Evolutionary conservation across 1,284 basidiomycete species (phyloP), one percentile per base, ranked within the genome.

Genomic region (Sanguinoderma infundibulare): DNA sequence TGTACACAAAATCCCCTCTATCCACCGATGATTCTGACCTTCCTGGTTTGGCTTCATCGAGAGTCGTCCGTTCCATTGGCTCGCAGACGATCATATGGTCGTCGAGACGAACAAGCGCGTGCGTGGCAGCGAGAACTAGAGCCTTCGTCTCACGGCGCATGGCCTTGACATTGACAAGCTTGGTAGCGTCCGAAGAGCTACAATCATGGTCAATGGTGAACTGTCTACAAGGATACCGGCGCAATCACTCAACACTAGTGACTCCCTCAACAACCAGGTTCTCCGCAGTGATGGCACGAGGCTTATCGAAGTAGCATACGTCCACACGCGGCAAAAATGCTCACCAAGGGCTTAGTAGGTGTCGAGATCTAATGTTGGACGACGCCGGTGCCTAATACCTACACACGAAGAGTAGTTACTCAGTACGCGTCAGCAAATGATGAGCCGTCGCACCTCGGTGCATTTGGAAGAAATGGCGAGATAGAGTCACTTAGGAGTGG

Each of bases 31-130:
- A n/a, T n/a, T n/a, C n/a, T n/a, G n/a, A n/a, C n/a, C n/a, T n/a
- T n/a, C n/a, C n/a, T n/a, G n/a, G n/a, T n/a, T n/a, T n/a, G n/a
- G n/a, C n/a, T n/a, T n/a, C 92, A 67, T 96, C 93, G 15, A 99
- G 80, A 0, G 97, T 97, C 0, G 94, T 96, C 79, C 97, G 97
- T 77, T 99, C 97, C 97, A 99, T 99, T 0, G 98, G 97, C 74
- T 99, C 97, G 15, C 97, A 97, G 38, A 99, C 96, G 38, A 98
- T 82, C 0, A 89, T 90, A 3, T 95, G 97, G 71, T 98, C 95
- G 68, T 95, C 93, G 39, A 99, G 84, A 54, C 94, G 84, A 24
- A 99, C 97, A 3, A 99, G 82, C 0, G 97, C 96, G 72, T 99
- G 98, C 0, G 97, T 96, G 7, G 95, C 90, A 46, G 96, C 97